Evolutionary conservation across 805 yeast genomes (phyloP), one percentile per base, ranked within the genome.

Genomic region (Torulaspora microellipsoides): DNA sequence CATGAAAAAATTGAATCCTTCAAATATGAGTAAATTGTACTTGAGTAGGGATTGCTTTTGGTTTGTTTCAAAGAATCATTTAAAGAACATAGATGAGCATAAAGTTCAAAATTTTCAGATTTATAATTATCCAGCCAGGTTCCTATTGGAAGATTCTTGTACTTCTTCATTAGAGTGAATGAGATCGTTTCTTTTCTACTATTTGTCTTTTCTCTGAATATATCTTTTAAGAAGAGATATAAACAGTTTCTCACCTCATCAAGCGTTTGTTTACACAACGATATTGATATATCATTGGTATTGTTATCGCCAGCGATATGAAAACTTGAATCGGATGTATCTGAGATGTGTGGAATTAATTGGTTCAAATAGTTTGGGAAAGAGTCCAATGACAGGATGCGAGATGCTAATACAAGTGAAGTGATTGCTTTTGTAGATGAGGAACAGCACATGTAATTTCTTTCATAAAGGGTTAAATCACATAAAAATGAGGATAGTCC

Each of bases 381-480:
- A 7, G 35, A 31, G 31, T 42, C 35, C 20, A 32, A 13, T 6
- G 70, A 69, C 38, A 78, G 56, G 62, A 78, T 72, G 31, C 73
- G 66, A 36, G 77, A 71, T 20, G 83, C 80, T 44, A 79, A 47
- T 41, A 77, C 54, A 47, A 75, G 71, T 27, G 79, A 76, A 2
- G 80, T 64, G 15, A 73, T 58, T 1, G 83, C 69, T 20, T 75
- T 68, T 15, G 75, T 57, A 1, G 80, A 71, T 1, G 76, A 54
- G 9, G 75, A 69, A 38, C 72, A 65, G 8, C 69, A 63, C 46
- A 78, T 51, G 48, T 73, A 77, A 45, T 64, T 69, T 43, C 75
- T 68, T 42, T 76, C 75, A 51, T 77, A 78, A 25, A 77, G 53
- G 1, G 81, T 65, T 17, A 78, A 56, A 55, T 79, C 83, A 52